Conservation (phyloP, 1,284 basidiomycete genomes). For the Apiotrichum porosum region DNA sequence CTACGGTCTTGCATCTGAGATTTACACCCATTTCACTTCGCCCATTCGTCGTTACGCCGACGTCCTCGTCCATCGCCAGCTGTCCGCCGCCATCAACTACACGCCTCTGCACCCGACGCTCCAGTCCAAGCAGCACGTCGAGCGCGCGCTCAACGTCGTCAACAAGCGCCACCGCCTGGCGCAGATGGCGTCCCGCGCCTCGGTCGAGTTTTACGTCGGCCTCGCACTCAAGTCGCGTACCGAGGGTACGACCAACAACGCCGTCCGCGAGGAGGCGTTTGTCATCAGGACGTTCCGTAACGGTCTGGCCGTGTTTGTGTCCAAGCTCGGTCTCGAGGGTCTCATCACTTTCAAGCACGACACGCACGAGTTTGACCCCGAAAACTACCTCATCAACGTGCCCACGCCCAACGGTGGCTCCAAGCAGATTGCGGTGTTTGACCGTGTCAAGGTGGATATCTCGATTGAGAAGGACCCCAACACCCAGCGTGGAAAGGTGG, state of each 20-base stretch:
- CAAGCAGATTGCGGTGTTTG: constrained; percentile 78
- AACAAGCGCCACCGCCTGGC: constrained; percentile 92
- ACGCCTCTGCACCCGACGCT: constrained; percentile 76
- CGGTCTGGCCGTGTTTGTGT: constrained; percentile 92
- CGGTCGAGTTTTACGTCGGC: constrained; percentile 96
- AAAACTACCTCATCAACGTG: constrained; percentile 78
- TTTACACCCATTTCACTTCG: constrained; percentile 97
- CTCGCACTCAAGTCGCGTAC: constrained; percentile 75
- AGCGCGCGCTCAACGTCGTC: constrained; percentile 75
- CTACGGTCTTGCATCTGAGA: constrained; percentile 91
- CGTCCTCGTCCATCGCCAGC: constrained; percentile 89
- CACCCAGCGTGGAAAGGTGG: constrained; percentile 86
- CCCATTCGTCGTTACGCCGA: constrained; percentile 94
- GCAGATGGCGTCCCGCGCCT: constrained; percentile 92
- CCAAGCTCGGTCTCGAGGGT: constrained; percentile 86
- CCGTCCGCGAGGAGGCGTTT: constrained; percentile 73
- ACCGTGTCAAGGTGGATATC: constrained; percentile 83
- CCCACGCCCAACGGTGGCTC: constrained; percentile 52
- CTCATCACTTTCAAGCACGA: constrained; percentile 88
- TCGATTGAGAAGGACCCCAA: constrained; percentile 92
- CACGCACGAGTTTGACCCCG: constrained; percentile 74
- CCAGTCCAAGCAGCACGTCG: constrained; percentile 84
- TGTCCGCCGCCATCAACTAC: constrained; percentile 84
- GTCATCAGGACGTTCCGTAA: constrained; percentile 93
- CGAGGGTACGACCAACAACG: constrained; percentile 40